These are phyloP conservation scores for Candida parachauliodes DNA, from an alignment of 805 yeast species.

Conservation along the genomic window DNA sequence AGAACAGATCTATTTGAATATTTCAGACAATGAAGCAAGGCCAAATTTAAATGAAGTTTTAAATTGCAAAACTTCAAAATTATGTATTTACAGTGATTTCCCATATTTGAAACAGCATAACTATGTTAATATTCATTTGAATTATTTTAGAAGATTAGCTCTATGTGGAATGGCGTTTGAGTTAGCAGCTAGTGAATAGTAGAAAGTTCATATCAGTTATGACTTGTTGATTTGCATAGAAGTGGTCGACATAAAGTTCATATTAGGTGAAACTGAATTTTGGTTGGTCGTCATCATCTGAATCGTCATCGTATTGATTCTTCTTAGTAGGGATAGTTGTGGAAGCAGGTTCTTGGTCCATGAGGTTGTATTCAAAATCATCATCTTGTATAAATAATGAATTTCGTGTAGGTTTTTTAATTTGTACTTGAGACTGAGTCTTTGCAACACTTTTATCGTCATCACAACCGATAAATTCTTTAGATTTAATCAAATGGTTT, in stretches of 20 bases:
- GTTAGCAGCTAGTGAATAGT: too few relatives aligned
- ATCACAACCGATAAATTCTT: too few relatives aligned
- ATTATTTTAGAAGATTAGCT: conserved; percentile 37
- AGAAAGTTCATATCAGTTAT: too few relatives aligned
- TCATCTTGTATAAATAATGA: conserved; percentile 7
- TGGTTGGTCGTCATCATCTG: conserved; percentile 29
- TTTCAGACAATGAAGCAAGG: conserved; percentile 19
- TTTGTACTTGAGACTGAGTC: too few relatives aligned
- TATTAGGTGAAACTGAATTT: conserved; percentile 28
- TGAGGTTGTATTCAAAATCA: background rate
- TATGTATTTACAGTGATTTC: conserved; percentile 31
- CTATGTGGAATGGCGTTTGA: conserved; percentile 25
- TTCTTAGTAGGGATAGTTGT: too few relatives aligned
- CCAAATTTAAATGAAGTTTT: conserved; percentile 29
- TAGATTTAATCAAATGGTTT: conserved; percentile 14
- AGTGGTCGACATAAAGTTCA: too few relatives aligned
- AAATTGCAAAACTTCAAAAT: conserved; percentile 29
- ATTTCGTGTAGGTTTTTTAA: conserved; percentile 8
- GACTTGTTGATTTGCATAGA: too few relatives aligned
- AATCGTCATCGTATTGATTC: conserved; percentile 17
- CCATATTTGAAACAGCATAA: conserved; percentile 11
- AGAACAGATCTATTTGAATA: conserved; percentile 36
- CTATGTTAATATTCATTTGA: conserved; percentile 31
- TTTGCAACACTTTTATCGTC: too few relatives aligned
- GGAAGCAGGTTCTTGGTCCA: conserved; percentile 12